Conservation (phyloP, 805 yeast genomes). For the Starmerella cellae region DNA sequence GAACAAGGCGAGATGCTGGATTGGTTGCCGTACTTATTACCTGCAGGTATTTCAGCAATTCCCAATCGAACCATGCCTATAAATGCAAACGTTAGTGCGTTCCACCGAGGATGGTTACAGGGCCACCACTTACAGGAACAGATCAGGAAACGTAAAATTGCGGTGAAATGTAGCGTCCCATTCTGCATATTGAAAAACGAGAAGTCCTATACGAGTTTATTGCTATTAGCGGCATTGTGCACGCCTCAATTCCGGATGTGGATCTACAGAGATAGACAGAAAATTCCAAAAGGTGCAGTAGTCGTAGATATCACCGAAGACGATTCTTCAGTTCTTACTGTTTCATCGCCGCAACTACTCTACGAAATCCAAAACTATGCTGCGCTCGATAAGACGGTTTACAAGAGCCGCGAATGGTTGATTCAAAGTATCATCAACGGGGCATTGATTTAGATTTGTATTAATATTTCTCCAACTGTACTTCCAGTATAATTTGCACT, state of each 20-base stretch:
- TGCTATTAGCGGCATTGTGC: conserved; percentile 12
- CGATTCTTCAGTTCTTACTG: neutral
- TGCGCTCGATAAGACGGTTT: conserved; percentile 10
- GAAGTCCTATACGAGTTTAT: neutral
- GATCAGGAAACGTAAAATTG: conserved; percentile 18
- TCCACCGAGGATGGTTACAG: conserved; percentile 18
- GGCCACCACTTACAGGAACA: conserved; percentile 20
- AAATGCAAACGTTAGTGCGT: conserved; percentile 20
- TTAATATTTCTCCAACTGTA: neutral
- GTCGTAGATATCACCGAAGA: conserved; percentile 15
- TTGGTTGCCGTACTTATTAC: conserved; percentile 48
- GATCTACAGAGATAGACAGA: conserved; percentile 1
- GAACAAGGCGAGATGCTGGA: conserved; percentile 23
- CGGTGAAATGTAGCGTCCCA: conserved; percentile 14
- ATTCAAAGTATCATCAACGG: conserved; percentile 25
- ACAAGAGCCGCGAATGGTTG: conserved; percentile 24
- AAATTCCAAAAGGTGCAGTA: conserved; percentile 17
- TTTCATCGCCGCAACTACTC: conserved; percentile 6
- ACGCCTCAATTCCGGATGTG: conserved; percentile 8
- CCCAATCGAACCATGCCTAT: conserved; percentile 24
- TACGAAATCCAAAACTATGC: conserved; percentile 12
- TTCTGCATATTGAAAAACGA: conserved; percentile 15
- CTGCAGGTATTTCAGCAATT: conserved; percentile 54
- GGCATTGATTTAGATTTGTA: conserved; percentile 20
- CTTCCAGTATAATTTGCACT: neutral